Evolutionary conservation across 1,284 basidiomycete genomes (phyloP).

Genomic region (Trametes versicolor): DNA sequence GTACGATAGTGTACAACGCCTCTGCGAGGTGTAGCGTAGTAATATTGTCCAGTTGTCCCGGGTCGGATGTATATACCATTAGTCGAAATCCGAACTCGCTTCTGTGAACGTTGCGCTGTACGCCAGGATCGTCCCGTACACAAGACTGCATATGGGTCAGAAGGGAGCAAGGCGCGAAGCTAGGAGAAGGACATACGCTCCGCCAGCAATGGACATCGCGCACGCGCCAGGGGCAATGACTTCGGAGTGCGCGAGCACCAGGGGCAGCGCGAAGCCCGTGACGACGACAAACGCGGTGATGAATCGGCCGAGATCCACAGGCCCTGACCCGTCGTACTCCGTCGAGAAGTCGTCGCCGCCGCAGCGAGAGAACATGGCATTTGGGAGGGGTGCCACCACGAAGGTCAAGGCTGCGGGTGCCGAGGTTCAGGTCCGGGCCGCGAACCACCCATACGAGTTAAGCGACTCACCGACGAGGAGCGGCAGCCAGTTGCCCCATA

Average conservation of each 20-base stretch:
- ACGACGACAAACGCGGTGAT: slow-evolving; percentile 92
- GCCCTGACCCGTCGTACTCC: slow-evolving; percentile 67
- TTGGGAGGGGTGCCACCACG: slow-evolving; percentile 95
- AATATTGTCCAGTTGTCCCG: slow-evolving; percentile 28
- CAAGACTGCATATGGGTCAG: slow-evolving; percentile 62
- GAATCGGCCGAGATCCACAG: slow-evolving; percentile 89
- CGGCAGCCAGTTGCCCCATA: slow-evolving; percentile 98
- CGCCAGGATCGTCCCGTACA: slow-evolving; percentile 93
- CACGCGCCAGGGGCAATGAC: slow-evolving; percentile 89
- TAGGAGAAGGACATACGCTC: slow-evolving; percentile 65
- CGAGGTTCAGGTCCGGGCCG: not conserved
- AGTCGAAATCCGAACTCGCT: slow-evolving; percentile 80
- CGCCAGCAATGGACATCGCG: slow-evolving; percentile 94
- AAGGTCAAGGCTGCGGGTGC: slow-evolving; percentile 86
- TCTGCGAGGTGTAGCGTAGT: slow-evolving; percentile 34
- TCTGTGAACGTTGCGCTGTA: slow-evolving; percentile 88
- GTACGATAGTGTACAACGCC: slow-evolving; percentile 39
- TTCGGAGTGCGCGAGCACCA: slow-evolving; percentile 92
- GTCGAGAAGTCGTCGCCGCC: slow-evolving; percentile 86
- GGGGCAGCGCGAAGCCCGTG: slow-evolving; percentile 92
- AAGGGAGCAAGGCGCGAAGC: not conserved
- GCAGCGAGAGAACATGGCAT: slow-evolving; percentile 89
- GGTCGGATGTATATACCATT: slow-evolving; percentile 31
- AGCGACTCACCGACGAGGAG: slow-evolving; percentile 90
- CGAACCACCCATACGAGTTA: slow-evolving; percentile 4